phyloP scores from a whole-genome alignment of 345 rosid genomes.

The Brassica napus region Da-Ae NC_063446.1:15529001-15529500 shows the following conservation, averaged over 20 bases:
- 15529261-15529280: slow-evolving; percentile 32
- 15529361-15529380: slow-evolving; percentile 33
- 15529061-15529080: background rate
- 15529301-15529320: slow-evolving; percentile 39
- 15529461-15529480: slow-evolving; percentile 37
- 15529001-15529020: background rate
- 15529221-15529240: background rate
- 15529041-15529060: background rate
- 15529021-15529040: background rate
- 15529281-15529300: slow-evolving; percentile 35
- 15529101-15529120: background rate
- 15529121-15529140: background rate
- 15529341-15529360: slow-evolving; percentile 24
- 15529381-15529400: slow-evolving; percentile 45
- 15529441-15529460: slow-evolving; percentile 42
- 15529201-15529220: background rate
- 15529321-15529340: slow-evolving; percentile 36
- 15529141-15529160: background rate
- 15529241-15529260: background rate
- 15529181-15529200: background rate
- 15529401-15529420: slow-evolving; percentile 44
- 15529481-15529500: slow-evolving; percentile 30
- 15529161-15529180: background rate
- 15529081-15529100: background rate
- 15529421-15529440: slow-evolving; percentile 45